Conservation (phyloP, 352 stramenopile genomes). For the Blastocystis sp. region DNA sequence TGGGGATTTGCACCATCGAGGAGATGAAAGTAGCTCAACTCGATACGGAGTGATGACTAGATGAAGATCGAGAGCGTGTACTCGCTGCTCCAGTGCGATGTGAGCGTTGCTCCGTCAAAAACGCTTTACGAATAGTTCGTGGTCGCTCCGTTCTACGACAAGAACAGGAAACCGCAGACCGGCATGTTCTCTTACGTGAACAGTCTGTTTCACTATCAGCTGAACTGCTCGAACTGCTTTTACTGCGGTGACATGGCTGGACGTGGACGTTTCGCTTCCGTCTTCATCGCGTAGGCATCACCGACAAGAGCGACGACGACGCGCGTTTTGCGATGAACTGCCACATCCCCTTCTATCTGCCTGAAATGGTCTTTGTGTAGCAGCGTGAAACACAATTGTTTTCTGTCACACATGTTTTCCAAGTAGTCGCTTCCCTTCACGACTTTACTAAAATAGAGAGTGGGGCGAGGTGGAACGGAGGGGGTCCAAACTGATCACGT, state of each 20-base stretch:
- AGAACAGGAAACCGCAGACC: background rate
- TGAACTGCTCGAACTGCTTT: conserved; percentile 39
- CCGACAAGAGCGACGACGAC: conserved; percentile 78
- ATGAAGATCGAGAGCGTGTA: conserved; percentile 62
- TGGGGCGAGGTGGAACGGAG: conserved; percentile 15
- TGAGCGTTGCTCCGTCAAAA: background rate
- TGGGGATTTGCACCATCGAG: background rate
- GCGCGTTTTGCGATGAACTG: conserved; percentile 87
- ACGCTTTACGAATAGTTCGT: background rate
- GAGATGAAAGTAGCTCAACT: background rate
- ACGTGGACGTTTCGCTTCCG: background rate
- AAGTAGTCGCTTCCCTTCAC: background rate
- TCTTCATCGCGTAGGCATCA: background rate
- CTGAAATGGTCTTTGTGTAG: conserved; percentile 84
- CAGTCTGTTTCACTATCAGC: background rate
- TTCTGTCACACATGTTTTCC: background rate
- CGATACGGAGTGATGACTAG: background rate
- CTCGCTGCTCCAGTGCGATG: background rate
- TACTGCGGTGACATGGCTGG: conserved; percentile 46
- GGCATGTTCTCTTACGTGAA: conserved; percentile 59
- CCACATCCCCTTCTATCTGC: conserved; percentile 83
- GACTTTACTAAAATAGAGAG: background rate
- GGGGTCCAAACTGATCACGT: conserved; percentile 3
- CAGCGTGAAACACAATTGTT: background rate
- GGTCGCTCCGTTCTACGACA: conserved; percentile 34